Evolutionary conservation across 805 yeast species (phyloP).

Genomic region (Pichia pseudocactophila): DNA sequence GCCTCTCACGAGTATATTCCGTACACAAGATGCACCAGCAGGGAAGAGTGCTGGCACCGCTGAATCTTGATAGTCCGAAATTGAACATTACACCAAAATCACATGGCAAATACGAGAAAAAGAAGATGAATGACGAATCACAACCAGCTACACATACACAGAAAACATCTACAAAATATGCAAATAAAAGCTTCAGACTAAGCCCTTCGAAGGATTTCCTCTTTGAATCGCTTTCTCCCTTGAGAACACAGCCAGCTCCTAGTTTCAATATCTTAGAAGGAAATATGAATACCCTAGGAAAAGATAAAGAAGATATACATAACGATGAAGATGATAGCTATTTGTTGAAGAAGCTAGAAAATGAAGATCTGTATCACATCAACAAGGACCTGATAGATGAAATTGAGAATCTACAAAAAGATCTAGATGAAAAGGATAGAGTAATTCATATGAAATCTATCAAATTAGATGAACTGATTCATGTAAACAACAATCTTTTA

Average conservation of each 20-base stretch:
- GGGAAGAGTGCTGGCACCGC: not conserved
- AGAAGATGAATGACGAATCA: not conserved
- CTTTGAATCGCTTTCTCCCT: not conserved
- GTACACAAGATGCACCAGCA: not conserved
- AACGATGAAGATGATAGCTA: not conserved
- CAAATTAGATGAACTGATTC: conserved; percentile 22
- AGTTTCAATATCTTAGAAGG: not conserved
- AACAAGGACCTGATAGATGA: conserved; percentile 27
- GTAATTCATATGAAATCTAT: conserved; percentile 18
- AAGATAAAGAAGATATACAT: too few species aligned
- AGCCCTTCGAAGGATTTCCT: not conserved
- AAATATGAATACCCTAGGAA: not conserved
- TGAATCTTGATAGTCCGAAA: not conserved
- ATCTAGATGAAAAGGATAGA: conserved; percentile 23
- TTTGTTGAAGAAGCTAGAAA: not conserved
- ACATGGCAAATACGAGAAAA: not conserved
- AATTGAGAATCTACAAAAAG: conserved; percentile 29
- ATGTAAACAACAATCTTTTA: conserved; percentile 17
- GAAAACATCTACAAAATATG: conserved; percentile 19
- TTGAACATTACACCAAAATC: not conserved
- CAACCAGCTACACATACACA: not conserved
- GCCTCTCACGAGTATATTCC: not conserved
- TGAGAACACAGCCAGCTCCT: not conserved
- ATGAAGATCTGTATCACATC: conserved; percentile 21
- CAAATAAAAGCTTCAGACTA: conserved; percentile 1